Conservation (phyloP, 2,329 filamentous ascomycete genomes). For the Paraphaeosphaeria sporulosa region DNA sequence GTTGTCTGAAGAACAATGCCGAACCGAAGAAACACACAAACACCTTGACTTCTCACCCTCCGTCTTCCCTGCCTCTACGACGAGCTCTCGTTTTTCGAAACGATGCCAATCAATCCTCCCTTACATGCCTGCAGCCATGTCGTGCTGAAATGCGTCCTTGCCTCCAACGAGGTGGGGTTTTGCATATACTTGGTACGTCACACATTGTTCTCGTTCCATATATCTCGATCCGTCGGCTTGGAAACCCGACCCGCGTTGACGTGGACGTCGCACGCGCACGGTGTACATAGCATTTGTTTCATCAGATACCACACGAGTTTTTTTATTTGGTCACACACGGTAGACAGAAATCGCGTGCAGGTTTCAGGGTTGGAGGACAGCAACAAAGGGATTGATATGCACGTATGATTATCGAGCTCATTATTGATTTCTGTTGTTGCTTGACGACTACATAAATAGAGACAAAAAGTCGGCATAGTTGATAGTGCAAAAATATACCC, state of each 20-base stretch:
- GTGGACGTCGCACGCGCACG: not conserved
- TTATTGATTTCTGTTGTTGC: too few species aligned
- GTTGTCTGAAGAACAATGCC: not conserved
- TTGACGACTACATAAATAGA: too few species aligned
- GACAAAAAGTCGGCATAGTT: too few species aligned
- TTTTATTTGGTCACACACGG: not conserved
- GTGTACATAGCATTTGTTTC: not conserved
- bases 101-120: not conserved
- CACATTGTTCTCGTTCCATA: not conserved
- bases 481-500: too few species aligned
- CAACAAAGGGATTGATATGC: not conserved
- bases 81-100: not conserved
- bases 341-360: not conserved
- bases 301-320: not conserved
- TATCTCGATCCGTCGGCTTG: not conserved
- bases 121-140: not conserved
- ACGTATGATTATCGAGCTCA: too few species aligned
- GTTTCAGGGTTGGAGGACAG: not conserved
- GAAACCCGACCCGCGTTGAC: not conserved
- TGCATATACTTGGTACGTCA: not conserved
- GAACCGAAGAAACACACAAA: not conserved
- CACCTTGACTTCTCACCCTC: not conserved
- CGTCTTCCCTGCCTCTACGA: not conserved
- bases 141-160: not conserved
- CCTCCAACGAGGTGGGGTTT: not conserved